These are phyloP conservation scores for Yamadazyma oceani DNA, from an alignment of 1,139 yeast genomes.

Conservation along the genomic window DNA sequence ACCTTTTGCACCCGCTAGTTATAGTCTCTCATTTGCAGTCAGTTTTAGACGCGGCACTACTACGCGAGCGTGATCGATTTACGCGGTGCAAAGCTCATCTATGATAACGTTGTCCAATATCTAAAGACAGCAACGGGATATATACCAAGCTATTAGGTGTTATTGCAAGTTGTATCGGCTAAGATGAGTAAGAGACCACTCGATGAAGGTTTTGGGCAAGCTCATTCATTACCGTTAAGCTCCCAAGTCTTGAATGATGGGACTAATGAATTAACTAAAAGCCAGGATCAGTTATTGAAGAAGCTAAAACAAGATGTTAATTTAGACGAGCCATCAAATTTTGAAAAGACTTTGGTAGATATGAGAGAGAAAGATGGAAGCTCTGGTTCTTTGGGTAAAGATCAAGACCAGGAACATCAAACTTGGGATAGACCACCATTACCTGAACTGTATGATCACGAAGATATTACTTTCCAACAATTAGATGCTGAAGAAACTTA, in stretches of 20 bases:
- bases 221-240: conserved; percentile 47
- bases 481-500: conserved; percentile 88
- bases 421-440: conserved; percentile 62
- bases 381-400: conserved; percentile 9
- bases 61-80: too few relatives aligned
- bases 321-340: conserved; percentile 51
- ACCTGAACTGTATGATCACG: conserved; percentile 50
- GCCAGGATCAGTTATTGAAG: conserved; percentile 37
- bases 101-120: too few relatives aligned
- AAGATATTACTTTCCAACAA: conserved; percentile 80
- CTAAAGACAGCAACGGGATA: too few relatives aligned
- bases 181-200: conserved; percentile 15
- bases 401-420: conserved; percentile 46
- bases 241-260: conserved; percentile 28
- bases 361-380: too few relatives aligned
- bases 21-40: not conserved
- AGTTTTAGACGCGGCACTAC: not conserved
- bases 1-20: too few relatives aligned
- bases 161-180: too few relatives aligned
- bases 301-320: conserved; percentile 26
- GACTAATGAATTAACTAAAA: conserved; percentile 24
- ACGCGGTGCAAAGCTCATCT: too few relatives aligned
- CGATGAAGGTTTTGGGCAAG: conserved; percentile 24
- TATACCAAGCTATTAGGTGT: too few relatives aligned
- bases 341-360: conserved; percentile 61